Evolutionary conservation across 441 rosid genomes (phyloP).

Genomic region (Syzygium syzygioides): DNA sequence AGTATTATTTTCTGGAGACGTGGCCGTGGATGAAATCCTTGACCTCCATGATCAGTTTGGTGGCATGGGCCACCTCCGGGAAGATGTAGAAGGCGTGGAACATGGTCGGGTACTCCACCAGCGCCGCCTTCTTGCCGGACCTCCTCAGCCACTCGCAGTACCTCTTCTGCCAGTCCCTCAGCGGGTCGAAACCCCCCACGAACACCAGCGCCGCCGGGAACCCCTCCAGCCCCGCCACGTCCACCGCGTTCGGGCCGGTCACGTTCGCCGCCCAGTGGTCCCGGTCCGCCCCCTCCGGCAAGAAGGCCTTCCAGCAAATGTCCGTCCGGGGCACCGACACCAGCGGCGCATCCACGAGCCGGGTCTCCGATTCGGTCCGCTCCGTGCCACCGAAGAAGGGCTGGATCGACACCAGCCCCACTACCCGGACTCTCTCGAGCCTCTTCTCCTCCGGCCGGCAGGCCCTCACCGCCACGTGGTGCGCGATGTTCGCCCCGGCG

Average conservation of each 20-base stretch:
- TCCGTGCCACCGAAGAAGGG: conserved; percentile 77
- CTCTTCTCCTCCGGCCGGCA: background rate
- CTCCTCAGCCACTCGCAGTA: conserved; percentile 55
- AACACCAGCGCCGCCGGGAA: conserved; percentile 57
- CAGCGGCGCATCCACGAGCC: conserved; percentile 17
- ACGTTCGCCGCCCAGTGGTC: conserved; percentile 58
- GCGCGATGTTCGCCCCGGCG: conserved; percentile 72
- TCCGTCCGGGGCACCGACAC: conserved; percentile 43
- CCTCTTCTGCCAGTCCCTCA: conserved; percentile 68
- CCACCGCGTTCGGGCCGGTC: conserved; percentile 44
- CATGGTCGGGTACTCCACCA: conserved; percentile 63
- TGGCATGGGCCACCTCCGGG: conserved; percentile 52
- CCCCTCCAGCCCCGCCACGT: conserved; percentile 28
- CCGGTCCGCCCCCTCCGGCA: conserved; percentile 52
- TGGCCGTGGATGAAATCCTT: conserved; percentile 32
- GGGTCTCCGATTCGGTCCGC: conserved; percentile 57
- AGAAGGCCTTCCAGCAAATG: conserved; percentile 47
- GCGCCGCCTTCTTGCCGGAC: conserved; percentile 41
- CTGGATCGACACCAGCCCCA: conserved; percentile 58
- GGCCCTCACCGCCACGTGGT: conserved; percentile 45
- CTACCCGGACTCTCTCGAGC: conserved; percentile 20
- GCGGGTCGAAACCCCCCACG: conserved; percentile 60
- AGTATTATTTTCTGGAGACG: background rate
- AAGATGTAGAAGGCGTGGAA: conserved; percentile 61
- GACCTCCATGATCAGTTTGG: conserved; percentile 29